phyloP scores from a whole-genome alignment of 78 protist genomes.

The Emiliania huxleyi region DNA sequence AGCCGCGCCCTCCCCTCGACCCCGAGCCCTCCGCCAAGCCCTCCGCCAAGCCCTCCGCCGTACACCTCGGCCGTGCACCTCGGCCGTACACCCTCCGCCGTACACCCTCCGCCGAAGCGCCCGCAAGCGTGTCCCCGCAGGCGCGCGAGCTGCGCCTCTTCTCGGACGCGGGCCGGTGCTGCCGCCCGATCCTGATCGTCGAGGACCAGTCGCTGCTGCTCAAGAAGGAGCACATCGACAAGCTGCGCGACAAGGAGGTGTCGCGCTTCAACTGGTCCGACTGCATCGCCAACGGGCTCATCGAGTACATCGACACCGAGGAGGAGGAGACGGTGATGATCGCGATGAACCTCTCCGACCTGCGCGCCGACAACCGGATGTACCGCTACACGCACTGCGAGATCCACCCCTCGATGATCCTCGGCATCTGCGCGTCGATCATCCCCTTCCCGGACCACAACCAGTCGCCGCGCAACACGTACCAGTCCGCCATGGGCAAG shows the following conservation, averaged over 20 bases:
- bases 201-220: constrained; percentile 59
- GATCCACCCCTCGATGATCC: constrained; percentile 99
- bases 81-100: too few relatives aligned
- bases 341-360: constrained; percentile 75
- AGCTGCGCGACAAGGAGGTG: constrained; percentile 15
- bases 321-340: constrained; percentile 96
- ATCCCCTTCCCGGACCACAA: constrained; percentile 99
- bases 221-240: constrained; percentile 54
- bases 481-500: constrained; percentile 99
- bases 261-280: constrained; percentile 56
- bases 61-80: too few relatives aligned
- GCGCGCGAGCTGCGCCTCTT: constrained; percentile 79
- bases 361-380: constrained; percentile 15
- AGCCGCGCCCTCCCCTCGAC: too few relatives aligned
- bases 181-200: constrained; percentile 95
- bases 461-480: constrained; percentile 98
- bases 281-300: constrained; percentile 73
- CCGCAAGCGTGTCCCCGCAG: neutral
- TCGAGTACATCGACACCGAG: constrained; percentile 94
- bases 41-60: too few relatives aligned
- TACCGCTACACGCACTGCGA: constrained; percentile 97
- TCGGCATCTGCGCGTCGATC: constrained; percentile 98
- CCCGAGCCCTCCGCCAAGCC: too few relatives aligned
- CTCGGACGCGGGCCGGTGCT: constrained; percentile 94
- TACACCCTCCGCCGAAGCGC: neutral